Conservation (phyloP, 1,284 basidiomycete species). For the Bondarzewia mesenterica region DNA sequence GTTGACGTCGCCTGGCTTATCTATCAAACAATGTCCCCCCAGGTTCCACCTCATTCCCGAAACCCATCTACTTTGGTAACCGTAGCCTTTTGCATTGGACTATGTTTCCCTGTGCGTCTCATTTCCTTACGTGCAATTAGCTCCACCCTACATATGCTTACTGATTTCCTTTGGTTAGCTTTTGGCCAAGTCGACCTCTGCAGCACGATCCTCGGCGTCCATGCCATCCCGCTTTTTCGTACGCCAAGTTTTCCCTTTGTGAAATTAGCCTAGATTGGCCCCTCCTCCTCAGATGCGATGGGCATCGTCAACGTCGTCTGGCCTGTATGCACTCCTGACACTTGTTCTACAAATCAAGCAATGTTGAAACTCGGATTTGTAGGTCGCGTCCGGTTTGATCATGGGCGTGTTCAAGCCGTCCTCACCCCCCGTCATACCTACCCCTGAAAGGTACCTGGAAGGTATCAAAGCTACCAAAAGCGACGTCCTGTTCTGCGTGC, state of each 20-base stretch:
- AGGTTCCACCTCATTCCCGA: slow-evolving; percentile 3
- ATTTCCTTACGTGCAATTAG: background rate
- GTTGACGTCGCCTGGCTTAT: no score
- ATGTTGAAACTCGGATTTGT: no score
- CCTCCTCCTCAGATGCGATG: background rate
- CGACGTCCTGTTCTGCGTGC: slow-evolving; percentile 18
- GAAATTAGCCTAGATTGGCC: background rate
- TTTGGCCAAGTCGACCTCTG: background rate
- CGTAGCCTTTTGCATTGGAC: background rate
- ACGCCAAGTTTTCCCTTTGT: background rate
- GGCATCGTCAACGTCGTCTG: background rate
- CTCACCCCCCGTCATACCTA: background rate
- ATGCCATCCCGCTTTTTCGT: slow-evolving; percentile 1
- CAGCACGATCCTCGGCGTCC: background rate
- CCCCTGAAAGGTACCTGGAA: background rate
- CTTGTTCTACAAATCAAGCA: no score
- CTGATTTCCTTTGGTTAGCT: background rate
- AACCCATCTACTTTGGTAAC: background rate
- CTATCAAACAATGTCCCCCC: no score
- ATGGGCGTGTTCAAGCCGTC: background rate
- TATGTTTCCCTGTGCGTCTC: background rate
- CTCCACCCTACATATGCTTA: background rate
- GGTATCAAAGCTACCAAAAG: slow-evolving; percentile 9
- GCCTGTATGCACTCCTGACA: background rate
- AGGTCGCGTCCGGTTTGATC: background rate